phyloP scores from a whole-genome alignment of 2,329 filamentous ascomycete species.

The Claviceps humidiphila region DNA sequence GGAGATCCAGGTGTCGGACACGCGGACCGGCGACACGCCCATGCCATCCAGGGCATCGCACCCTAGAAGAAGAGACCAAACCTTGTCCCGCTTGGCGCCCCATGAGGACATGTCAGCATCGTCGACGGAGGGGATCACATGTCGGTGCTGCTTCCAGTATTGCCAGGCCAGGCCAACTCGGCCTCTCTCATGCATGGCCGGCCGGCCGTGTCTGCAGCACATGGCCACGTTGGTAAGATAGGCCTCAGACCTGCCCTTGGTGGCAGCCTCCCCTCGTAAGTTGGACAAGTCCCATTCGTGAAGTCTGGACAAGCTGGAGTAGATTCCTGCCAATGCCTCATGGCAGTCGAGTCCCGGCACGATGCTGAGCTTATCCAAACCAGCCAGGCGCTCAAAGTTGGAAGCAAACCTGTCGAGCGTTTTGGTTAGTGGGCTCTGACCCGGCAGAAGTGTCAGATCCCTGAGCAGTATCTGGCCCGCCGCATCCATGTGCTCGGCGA shows the following conservation, averaged over 20 bases:
- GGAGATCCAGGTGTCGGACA: conserved; percentile 64
- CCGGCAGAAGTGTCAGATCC: conserved; percentile 47
- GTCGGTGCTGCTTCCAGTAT: conserved; percentile 59
- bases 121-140: conserved; percentile 26
- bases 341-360: conserved; percentile 59
- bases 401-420: conserved; percentile 55
- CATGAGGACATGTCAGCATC: conserved; percentile 20
- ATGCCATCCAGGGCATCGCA: conserved; percentile 38
- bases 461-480: conserved; percentile 53
- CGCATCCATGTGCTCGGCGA: conserved; percentile 45
- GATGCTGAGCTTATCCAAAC: conserved; percentile 58
- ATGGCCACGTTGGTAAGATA: conserved; percentile 44
- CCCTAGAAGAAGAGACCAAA: conserved; percentile 57
- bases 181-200: conserved; percentile 54
- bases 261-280: conserved; percentile 34
- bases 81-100: conserved; percentile 30
- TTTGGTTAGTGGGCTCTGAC: conserved; percentile 54
- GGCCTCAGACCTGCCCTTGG: conserved; percentile 32
- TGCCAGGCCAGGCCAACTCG: conserved; percentile 59
- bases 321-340: conserved; percentile 62
- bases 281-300: conserved; percentile 56
- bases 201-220: conserved; percentile 57
- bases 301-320: conserved; percentile 55
- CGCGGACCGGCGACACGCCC: conserved; percentile 47
- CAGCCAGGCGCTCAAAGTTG: conserved; percentile 58